phyloP scores from a whole-genome alignment of 2,329 filamentous ascomycete genomes.

The Blumeria graminis region DNA sequence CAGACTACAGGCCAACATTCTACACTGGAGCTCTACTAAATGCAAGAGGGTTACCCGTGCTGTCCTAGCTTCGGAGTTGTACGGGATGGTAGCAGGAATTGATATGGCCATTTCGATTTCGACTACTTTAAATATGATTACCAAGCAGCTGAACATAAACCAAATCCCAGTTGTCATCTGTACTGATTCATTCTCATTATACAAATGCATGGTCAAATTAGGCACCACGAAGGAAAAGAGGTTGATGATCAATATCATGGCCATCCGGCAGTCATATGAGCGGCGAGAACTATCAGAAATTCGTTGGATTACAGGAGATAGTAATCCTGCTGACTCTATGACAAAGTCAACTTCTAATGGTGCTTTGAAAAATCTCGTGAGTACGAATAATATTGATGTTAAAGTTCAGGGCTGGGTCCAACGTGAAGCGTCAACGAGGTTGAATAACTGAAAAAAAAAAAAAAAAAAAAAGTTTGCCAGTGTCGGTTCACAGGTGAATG shows the following conservation, averaged over 20 bases:
- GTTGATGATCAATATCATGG: conserved; percentile 2
- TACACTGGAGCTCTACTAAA: background rate
- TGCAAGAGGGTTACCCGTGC: conserved; percentile 4
- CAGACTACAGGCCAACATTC: background rate
- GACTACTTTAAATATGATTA: conserved; percentile 2
- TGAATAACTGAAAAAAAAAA: background rate
- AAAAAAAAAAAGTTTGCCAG: background rate
- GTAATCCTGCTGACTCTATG: background rate
- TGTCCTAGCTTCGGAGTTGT: conserved; percentile 5
- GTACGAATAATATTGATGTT: background rate
- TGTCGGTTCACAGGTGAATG: background rate
- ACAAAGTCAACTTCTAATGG: background rate
- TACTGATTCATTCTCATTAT: conserved; percentile 2
- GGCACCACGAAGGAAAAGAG: conserved; percentile 3
- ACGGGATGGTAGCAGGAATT: conserved; percentile 4
- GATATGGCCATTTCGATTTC: conserved; percentile 2
- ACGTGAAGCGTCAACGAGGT: background rate
- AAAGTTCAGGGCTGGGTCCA: background rate
- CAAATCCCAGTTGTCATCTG: conserved; percentile 3
- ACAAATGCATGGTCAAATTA: conserved; percentile 4
- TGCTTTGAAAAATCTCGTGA: background rate
- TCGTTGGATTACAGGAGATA: background rate
- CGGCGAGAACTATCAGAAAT: background rate
- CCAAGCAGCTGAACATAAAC: background rate
- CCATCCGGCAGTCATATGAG: conserved; percentile 1